Evolutionary conservation across 2,329 filamentous ascomycete genomes (phyloP), one percentile per base, ranked within the genome.

Genomic region (Mycosphaerelloides madeirae): DNA sequence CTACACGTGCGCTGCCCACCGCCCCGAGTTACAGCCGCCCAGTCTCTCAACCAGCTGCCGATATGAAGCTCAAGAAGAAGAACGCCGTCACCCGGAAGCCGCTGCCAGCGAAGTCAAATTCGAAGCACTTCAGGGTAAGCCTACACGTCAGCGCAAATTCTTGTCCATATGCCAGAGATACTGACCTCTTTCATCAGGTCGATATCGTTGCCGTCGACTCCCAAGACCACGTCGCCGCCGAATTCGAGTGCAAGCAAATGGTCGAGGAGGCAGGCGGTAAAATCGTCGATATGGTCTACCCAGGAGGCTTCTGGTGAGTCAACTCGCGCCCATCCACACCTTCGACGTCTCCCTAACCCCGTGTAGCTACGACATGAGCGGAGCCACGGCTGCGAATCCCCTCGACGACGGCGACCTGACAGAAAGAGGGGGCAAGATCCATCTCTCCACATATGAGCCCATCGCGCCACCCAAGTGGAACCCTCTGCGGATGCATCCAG

Each of bases 251-350:
- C 43, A 46, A 50, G 14, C 22, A 43, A n/a, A 31, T 52, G 28
- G 38, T 57, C 41, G 15, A 41, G 16, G 33, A 41, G 29, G 46
- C 44, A 5, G 50, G 48, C 19, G 54, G 54, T 18, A 33, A 16
- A 8, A 25, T 57, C 14, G 22, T 54, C 5, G 43, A 52, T 9
- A 49, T 49, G 29, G 34, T 40, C 14, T 57, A 45, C 38, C 50
- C 39, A 2, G 52, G 52, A 29, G 54, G 54, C n/a, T 53, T 55
- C 29, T 38, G 55, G 28, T 57, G 46, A 33, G 13, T 19, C 6
- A n/a, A 29, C 11, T 56, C 6, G 43, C 49, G n/a, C 37, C 6
- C 15, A 7, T 29, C 16, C 16, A 16, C 7, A 8, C 3, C 37
- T 19, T 19, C 9, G 22, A 25, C 22, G 9, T 25, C 5, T 25